Base-by-base conservation (phyloP, 2,329 filamentous ascomycete species). In the Escovopsis weberi region DNA sequence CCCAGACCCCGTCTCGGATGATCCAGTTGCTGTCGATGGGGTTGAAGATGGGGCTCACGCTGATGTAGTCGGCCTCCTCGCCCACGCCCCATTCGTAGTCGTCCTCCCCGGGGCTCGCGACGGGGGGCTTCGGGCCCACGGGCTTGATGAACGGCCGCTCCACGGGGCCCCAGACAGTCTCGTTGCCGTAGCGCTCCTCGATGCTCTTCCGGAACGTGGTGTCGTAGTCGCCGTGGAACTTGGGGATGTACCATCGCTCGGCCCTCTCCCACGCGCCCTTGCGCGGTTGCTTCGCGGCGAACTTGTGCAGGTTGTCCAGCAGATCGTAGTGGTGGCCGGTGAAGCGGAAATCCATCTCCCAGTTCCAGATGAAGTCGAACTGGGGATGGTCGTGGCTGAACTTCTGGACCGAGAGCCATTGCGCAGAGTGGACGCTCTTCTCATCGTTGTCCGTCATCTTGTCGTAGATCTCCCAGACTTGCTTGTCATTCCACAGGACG, bases 301-400 rank as follows among this genome's bases (percentile, higher is more conserved):
- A 85, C 2, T 69, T 60, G 19, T 64, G 61, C 7, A 86, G 60
- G 47, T 78, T 78, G 50, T 80, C 72, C 37, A 86, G 73, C 49
- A 89, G 75, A 51, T 89, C 80, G 59, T 89, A 88, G 62, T 87
- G 80, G 48, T 91, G 83, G 8, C 85, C 85, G 0, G 79, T 85
- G 54, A 82, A 82, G 39, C 85, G 73, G 30, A 81, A 78, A 55
- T 91, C 84, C 62, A 86, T 83, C 56, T 91, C 85, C 84, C 83
- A 88, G 57, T 89, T 88, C 83, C 85, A 91, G 51, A 86, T 70
- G 52, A 75, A 86, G 51, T 88, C 82, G 49, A 84, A 91, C 52
- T 89, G 78, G 0, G 82, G 82, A 52, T 86, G 80, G 40, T 82
- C 80, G 53, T 82, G 72, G 45, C 75, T 75, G 55, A 88, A 87